Conservation (phyloP, 352 stramenopile genomes). For the Phytophthora sansomeana region DNA sequence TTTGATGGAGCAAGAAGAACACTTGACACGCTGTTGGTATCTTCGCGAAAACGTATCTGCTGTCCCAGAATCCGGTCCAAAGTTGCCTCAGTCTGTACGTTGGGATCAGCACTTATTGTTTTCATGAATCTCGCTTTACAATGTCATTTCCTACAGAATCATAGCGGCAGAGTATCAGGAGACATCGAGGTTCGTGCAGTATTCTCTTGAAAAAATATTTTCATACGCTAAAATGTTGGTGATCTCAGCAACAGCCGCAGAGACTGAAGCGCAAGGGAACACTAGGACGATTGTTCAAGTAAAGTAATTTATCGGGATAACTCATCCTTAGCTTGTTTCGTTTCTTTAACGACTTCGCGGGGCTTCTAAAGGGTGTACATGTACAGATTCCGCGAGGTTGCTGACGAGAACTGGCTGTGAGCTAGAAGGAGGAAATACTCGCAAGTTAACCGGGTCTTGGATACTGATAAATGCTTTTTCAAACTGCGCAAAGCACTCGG, state of each 20-base stretch:
- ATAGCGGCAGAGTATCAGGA: background rate
- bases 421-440: constrained; percentile 51
- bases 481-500: constrained; percentile 44
- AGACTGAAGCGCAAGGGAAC: constrained; percentile 41
- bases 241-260: constrained; percentile 11
- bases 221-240: background rate
- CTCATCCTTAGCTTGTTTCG: background rate
- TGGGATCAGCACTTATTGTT: too few relatives aligned
- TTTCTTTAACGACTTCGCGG: background rate
- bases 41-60: constrained; percentile 6
- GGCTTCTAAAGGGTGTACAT: background rate
- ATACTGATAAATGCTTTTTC: constrained; percentile 56
- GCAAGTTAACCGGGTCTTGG: constrained; percentile 52
- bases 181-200: background rate
- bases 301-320: background rate
- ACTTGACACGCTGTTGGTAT: background rate
- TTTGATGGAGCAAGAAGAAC: constrained; percentile 32
- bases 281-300: constrained; percentile 26
- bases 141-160: too few relatives aligned
- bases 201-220: background rate
- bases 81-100: background rate
- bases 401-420: constrained; percentile 1
- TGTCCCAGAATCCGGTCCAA: background rate
- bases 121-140: too few relatives aligned
- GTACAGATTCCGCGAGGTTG: background rate